A percentile compares a stretch with the other conserved stretches of the same genome.
Evolutionary conservation across 2,329 filamentous ascomycete genomes (phyloP).

Genomic region (Cladosporium austrohemisphaericum): DNA sequence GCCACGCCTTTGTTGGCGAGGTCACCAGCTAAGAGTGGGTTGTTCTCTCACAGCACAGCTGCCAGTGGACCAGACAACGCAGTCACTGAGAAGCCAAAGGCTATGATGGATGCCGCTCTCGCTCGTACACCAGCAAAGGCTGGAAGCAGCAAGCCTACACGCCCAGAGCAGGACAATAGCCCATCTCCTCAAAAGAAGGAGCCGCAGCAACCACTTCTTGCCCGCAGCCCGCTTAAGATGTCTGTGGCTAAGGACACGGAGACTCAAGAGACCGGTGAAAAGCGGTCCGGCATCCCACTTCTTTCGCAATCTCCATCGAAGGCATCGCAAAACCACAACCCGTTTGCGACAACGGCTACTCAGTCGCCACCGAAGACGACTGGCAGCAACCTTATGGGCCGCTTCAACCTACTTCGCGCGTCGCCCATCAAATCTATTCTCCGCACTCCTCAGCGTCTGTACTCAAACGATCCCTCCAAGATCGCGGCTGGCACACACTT

Average conservation of each 20-base stretch:
- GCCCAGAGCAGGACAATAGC: constrained; percentile 9
- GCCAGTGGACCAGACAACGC: neutral
- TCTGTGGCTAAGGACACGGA: constrained; percentile 21
- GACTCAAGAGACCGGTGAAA: constrained; percentile 18
- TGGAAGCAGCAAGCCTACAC: neutral
- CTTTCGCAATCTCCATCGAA: constrained; percentile 34
- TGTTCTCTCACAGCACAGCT: neutral
- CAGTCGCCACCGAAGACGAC: constrained; percentile 30
- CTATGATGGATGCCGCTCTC: constrained; percentile 20
- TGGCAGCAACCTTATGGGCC: constrained; percentile 37
- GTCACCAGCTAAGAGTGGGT: constrained; percentile 21
- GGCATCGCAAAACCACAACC: constrained; percentile 19
- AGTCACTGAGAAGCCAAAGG: constrained; percentile 17
- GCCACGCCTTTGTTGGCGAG: constrained; percentile 26
- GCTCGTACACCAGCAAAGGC: constrained; percentile 27
- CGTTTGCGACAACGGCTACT: constrained; percentile 25
- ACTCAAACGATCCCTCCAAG: constrained; percentile 56
- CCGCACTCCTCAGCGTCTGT: constrained; percentile 56
- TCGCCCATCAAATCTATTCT: constrained; percentile 60
- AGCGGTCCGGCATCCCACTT: constrained; percentile 24
- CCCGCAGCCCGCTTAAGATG: constrained; percentile 29
- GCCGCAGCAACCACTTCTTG: constrained; percentile 23
- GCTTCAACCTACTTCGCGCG: constrained; percentile 48
- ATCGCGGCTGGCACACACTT: constrained; percentile 59
- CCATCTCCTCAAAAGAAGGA: constrained; percentile 15